Conservation (phyloP, 257 asterid genomes). For the Primulina tabacum region DNA sequence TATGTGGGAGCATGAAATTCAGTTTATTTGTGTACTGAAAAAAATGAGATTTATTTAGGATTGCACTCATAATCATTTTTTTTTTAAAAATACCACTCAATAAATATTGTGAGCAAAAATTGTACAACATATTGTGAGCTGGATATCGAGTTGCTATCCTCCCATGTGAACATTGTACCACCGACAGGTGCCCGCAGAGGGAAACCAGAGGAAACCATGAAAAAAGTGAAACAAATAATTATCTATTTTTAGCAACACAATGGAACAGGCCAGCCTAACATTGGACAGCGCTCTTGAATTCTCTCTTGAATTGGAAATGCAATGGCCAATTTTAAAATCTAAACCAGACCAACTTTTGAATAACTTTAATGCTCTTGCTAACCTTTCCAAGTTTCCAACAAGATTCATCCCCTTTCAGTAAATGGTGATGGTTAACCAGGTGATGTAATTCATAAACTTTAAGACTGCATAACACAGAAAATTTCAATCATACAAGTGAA, state of each 20-base stretch:
- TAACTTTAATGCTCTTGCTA: not conserved
- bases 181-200: conserved; percentile 23
- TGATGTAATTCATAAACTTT: not conserved
- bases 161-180: conserved; percentile 22
- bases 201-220: conserved; percentile 3
- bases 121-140: too few relatives aligned
- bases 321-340: conserved; percentile 25
- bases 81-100: too few relatives aligned
- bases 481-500: not conserved
- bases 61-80: too few relatives aligned
- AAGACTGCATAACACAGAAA: not conserved
- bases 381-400: not conserved
- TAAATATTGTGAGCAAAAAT: too few relatives aligned
- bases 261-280: not conserved
- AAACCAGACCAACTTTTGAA: conserved; percentile 23
- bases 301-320: conserved; percentile 29
- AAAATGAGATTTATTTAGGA: too few relatives aligned
- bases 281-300: conserved; percentile 26
- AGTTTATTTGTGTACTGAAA: not conserved
- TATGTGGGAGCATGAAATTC: not conserved
- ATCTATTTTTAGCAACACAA: not conserved
- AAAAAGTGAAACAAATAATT: not conserved
- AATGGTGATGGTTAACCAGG: not conserved
- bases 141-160: too few relatives aligned
- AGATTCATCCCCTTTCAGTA: not conserved